Base-by-base conservation (phyloP, 176 grass and related monocot genomes). In the Aegilops umbellulata region DNA sequence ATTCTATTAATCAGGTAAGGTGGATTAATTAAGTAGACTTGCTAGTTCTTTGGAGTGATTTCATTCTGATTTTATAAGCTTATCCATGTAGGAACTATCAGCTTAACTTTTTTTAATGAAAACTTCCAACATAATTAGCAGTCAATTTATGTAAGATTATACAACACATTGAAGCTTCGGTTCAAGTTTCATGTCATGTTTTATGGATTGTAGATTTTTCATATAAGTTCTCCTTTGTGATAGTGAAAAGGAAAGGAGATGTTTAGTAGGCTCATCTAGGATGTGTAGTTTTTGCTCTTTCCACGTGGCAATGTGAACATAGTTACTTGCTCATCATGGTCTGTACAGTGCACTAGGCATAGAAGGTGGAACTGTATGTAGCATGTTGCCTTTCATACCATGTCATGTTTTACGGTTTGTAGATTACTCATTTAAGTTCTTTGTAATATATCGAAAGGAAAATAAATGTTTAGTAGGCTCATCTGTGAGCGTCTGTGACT, bases 1-100 rank as follows among this genome's bases (percentile, higher is more conserved):
- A 44, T 78, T 87, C 58, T 11, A 47, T 70, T 68, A 90, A 86
- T 72, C 35, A 87, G 86, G 82, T 90, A 86, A 24, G 41, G 2
- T 69, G 13, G 46, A 44, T 80, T 35, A 58, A 75, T 14, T 58
- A 78, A 24, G 44, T 19, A 6, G 17, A 39, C 46, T 77, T 85
- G 7, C 53, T 76, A 5, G 22, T 46, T 85, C 42, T 47, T 81
- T n/a, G 6, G 41, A 49, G 62, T 0, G 19, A 3, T 51, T 16
- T 60, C 30, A 29, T 42, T 85, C 84, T 25, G 58, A 32, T 3
- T 49, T 47, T 69, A 58, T 22, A n/a, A 75, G 65, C 26, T 55
- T 74, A 24, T 80, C 36, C 12, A 57, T 41, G 9, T 73, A 80
- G 35, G 14, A 70, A 58, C 31, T 79, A 7, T 84, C 31, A 57